These are phyloP conservation scores for Citrus unshiu DNA, from an alignment of 345 rosid genomes.

Conservation along the genomic window DNA sequence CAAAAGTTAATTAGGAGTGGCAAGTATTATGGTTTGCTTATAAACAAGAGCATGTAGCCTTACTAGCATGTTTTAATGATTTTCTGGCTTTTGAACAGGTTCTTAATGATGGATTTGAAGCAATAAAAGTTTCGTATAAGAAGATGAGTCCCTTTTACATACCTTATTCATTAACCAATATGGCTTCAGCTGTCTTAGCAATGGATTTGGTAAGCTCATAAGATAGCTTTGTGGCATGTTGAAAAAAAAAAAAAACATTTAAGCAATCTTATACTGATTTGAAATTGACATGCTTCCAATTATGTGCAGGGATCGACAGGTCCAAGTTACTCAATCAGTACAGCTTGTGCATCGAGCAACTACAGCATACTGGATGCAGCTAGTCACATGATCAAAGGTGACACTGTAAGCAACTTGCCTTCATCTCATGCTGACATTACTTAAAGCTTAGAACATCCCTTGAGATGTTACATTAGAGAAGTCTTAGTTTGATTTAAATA, in stretches of 20 bases:
- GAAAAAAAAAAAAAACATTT: background rate
- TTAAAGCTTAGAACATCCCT: no score
- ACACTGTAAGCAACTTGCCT: constrained; percentile 38
- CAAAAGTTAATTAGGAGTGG: no score
- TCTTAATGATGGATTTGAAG: constrained; percentile 44
- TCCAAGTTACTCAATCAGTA: constrained; percentile 53
- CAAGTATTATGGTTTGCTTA: background rate
- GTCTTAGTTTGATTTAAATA: no score
- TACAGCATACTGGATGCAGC: constrained; percentile 57
- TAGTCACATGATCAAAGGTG: constrained; percentile 51
- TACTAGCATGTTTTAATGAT: no score
- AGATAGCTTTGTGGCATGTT: no score
- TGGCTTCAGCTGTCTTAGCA: constrained; percentile 58
- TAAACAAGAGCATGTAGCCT: background rate
- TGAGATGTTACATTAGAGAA: background rate
- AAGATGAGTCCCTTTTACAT: constrained; percentile 54
- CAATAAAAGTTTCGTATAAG: constrained; percentile 41
- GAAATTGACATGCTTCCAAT: background rate
- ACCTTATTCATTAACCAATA: constrained; percentile 53
- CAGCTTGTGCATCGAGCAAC: constrained; percentile 67
- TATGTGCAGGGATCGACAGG: constrained; percentile 57
- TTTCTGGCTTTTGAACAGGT: constrained; percentile 21
- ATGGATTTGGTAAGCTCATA: constrained; percentile 44
- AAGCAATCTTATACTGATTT: no score
- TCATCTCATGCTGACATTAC: no score